A percentile compares a stretch with the other conserved stretches of the same genome.
These are phyloP conservation scores for Phaffia rhodozyma DNA, from an alignment of 1,284 basidiomycete genomes.

Conservation along the genomic window DNA sequence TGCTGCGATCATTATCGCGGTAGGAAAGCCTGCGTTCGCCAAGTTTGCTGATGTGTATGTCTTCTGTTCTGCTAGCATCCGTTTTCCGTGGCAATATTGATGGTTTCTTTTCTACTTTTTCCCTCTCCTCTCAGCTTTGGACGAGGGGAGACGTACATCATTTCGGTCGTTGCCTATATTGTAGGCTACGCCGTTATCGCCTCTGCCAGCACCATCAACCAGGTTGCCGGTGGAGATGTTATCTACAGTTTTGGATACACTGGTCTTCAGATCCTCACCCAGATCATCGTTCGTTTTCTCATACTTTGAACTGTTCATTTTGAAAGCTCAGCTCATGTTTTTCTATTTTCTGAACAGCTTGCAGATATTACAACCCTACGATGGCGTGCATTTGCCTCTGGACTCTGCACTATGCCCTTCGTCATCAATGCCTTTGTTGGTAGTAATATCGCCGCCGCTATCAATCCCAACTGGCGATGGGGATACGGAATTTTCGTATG, in stretches of 20 bases:
- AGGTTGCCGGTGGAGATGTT: slow-evolving; percentile 44
- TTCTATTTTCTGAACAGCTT: slow-evolving; percentile 22
- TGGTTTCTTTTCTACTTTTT: not conserved
- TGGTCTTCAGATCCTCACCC: slow-evolving; percentile 59
- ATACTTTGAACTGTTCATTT: not conserved
- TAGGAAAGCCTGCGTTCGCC: slow-evolving; percentile 66
- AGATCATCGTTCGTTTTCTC: slow-evolving; percentile 46
- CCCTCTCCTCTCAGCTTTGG: slow-evolving; percentile 29
- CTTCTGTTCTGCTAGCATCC: not conserved
- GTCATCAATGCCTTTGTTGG: slow-evolving; percentile 33
- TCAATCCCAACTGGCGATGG: slow-evolving; percentile 52
- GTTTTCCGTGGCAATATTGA: no score
- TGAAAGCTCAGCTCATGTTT: not conserved
- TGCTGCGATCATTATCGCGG: slow-evolving; percentile 42
- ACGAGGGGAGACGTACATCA: slow-evolving; percentile 45
- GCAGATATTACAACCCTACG: slow-evolving; percentile 67
- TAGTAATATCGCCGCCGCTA: slow-evolving; percentile 48
- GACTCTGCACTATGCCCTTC: slow-evolving; percentile 54
- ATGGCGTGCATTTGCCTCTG: slow-evolving; percentile 62
- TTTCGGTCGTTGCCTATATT: slow-evolving; percentile 42
- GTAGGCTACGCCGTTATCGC: slow-evolving; percentile 51
- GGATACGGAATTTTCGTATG: slow-evolving; percentile 46
- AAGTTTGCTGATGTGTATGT: slow-evolving; percentile 55
- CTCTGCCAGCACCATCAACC: slow-evolving; percentile 45
- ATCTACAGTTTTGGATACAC: slow-evolving; percentile 38